Evolutionary conservation across 441 rosid genomes (phyloP).

Genomic region (Corymbia citriodora): DNA sequence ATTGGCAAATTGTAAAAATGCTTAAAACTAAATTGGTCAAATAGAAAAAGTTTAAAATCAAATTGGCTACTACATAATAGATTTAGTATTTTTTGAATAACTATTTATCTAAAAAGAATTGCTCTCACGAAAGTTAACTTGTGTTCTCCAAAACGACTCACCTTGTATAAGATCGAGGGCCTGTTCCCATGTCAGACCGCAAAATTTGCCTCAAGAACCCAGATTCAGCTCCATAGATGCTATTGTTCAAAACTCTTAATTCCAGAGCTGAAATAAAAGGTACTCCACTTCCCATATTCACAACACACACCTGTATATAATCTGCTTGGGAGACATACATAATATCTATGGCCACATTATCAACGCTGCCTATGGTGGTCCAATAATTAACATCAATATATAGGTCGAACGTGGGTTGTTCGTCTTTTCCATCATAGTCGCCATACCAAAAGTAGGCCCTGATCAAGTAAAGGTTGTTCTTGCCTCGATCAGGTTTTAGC

Average conservation of each 20-base stretch:
- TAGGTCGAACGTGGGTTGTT: neutral
- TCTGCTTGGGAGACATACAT: neutral
- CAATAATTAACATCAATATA: neutral
- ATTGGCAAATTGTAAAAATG: no score
- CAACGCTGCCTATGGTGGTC: neutral
- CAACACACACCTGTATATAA: neutral
- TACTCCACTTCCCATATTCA: neutral
- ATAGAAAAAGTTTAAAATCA: rapidly evolving
- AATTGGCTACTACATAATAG: rapidly evolving
- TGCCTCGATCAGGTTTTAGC: neutral
- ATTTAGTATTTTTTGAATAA: no score
- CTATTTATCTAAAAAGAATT: rapidly evolving
- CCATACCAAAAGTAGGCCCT: neutral
- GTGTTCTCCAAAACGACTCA: neutral
- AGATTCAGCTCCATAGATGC: neutral
- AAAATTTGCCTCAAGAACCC: neutral
- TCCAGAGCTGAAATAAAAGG: neutral
- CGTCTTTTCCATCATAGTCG: neutral
- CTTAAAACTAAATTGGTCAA: no score
- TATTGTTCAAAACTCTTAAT: neutral
- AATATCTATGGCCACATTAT: rapidly evolving
- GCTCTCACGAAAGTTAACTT: neutral
- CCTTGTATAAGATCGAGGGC: rapidly evolving
- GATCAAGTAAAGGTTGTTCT: neutral
- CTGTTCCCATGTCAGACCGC: neutral